Evolutionary conservation across 495 filamentous ascomycete species (phyloP), one percentile per base, ranked within the genome.

Genomic region (Hapsidospora chrysogenum): DNA sequence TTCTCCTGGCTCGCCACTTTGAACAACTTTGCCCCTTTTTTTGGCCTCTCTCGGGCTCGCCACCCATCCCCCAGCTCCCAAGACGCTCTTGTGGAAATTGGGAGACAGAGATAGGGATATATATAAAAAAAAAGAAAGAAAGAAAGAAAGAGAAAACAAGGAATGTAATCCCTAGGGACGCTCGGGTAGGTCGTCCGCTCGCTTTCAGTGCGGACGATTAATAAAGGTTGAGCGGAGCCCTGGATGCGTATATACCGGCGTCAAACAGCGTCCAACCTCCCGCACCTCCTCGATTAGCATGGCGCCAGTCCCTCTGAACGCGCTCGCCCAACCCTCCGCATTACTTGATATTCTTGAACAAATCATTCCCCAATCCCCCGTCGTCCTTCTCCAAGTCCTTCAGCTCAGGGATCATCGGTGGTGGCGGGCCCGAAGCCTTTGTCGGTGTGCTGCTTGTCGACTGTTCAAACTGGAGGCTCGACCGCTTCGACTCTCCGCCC

Each of bases 381-480:
- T 57, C 55, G 28, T 57, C 50, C 33, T 51, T 46, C 46, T 69
- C 63, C 34, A 72, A 52, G 21, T 57, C 58, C 40, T 52, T 61
- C 39, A 74, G 56, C 38, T 76, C 69, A 31, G 72, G 72, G 27
- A 76, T 61, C 56, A 63, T 72, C 13, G 72, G 72, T 9, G 71
- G 69, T 30, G 72, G 71, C 9, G 65, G 58, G 28, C 59, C 58
- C 33, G 42, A 46, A 32, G 58, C 56, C 30, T 53, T 54, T 33
- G 33, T 45, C 17, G 51, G 42, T 33, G 53, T 52, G 10, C 20
- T 2, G 17, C 20, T 7, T n/a, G 33, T 9, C 11, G 22, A 23
- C 15, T 25, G 16, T 28, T 53, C 45, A 27, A 47, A 43, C 25
- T 40, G 23, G 40, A 47, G 33, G 37, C 51, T 51, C 9, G 41